A percentile compares a stretch with the other conserved stretches of the same genome.
Conservation (phyloP, 306 rosid species). For the Myrica gale region DNA sequence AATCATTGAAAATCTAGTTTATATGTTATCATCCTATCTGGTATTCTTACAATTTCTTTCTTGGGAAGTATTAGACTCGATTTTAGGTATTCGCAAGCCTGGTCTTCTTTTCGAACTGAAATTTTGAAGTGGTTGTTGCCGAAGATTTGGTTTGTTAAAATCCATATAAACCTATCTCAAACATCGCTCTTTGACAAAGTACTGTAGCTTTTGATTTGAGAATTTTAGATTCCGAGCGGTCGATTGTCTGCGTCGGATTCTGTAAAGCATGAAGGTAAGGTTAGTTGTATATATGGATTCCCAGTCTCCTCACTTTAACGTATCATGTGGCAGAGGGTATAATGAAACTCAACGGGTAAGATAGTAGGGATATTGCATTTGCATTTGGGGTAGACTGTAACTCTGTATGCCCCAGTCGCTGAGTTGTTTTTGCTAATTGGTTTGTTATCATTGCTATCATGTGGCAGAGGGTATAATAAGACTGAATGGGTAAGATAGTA, state of each 20-base stretch:
- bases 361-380: not conserved
- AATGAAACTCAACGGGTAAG: too few species aligned
- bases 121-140: not conserved
- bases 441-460: too few species aligned
- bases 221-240: not conserved
- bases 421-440: too few species aligned
- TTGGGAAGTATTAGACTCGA: not conserved
- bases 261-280: not conserved
- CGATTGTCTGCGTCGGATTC: not conserved
- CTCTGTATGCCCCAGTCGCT: not conserved
- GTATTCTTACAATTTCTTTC: not conserved
- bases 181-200: not conserved
- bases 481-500: too few species aligned
- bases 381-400: not conserved
- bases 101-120: not conserved
- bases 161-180: not conserved
- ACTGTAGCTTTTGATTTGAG: not conserved
- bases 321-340: not conserved
- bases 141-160: not conserved
- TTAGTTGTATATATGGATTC: too few species aligned
- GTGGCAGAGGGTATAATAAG: too few species aligned
- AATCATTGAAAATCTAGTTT: not conserved
- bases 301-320: too few species aligned
- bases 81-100: not conserved
- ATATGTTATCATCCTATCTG: not conserved